These are phyloP conservation scores for Wolfiporia cocos DNA, from an alignment of 1,284 basidiomycete genomes.

Conservation along the genomic window DNA sequence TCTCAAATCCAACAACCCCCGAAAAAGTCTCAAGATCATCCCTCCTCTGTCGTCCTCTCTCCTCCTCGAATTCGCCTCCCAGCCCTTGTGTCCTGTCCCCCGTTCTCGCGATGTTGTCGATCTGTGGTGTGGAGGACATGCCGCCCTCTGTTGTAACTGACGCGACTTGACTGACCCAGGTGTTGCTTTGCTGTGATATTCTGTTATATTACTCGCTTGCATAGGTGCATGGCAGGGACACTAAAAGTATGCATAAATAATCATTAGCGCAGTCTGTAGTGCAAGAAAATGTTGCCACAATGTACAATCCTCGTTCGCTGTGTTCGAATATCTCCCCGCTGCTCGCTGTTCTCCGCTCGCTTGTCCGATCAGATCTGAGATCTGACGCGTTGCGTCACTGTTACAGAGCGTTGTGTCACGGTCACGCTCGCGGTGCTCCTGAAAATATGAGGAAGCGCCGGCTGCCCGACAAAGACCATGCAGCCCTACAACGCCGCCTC, in stretches of 20 bases:
- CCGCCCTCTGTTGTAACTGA: constrained; percentile 15
- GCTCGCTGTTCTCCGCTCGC: too few relatives aligned
- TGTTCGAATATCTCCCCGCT: not conserved
- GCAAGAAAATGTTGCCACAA: constrained; percentile 11
- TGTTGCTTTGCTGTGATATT: constrained; percentile 13
- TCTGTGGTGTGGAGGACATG: not conserved
- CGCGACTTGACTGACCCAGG: constrained; percentile 15
- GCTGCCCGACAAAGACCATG: too few relatives aligned
- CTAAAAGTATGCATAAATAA: constrained; percentile 26
- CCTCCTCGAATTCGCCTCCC: constrained; percentile 4
- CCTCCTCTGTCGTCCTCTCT: constrained; percentile 4
- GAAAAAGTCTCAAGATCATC: not conserved
- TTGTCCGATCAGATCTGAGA: not conserved
- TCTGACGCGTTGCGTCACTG: not conserved
- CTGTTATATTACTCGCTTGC: constrained; percentile 28
- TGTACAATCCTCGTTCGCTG: not conserved
- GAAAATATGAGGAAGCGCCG: too few relatives aligned
- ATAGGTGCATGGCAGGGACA: constrained; percentile 26
- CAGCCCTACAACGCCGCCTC: too few relatives aligned
- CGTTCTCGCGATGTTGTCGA: too few relatives aligned
- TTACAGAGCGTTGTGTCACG: not conserved
- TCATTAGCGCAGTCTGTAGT: constrained; percentile 15
- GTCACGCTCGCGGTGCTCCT: not conserved
- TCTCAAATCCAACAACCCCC: too few relatives aligned
- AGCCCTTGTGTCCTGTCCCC: constrained; percentile 10